Base-by-base conservation (phyloP, 2,329 filamentous ascomycete genomes). In the Chrysosporium queenslandicum region DNA sequence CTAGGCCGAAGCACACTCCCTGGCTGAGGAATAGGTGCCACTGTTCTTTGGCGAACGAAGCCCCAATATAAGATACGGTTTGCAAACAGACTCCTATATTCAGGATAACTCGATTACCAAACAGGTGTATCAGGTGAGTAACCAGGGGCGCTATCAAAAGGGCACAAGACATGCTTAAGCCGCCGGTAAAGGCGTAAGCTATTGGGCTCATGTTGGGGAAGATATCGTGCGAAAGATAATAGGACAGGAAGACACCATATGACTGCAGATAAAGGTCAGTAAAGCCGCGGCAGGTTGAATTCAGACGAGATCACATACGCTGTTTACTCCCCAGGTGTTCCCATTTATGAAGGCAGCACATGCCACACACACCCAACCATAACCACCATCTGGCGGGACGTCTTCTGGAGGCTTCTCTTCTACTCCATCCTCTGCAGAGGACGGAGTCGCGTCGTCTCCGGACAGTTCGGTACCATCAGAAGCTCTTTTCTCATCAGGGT, bases 251-350 rank as follows among this genome's bases (percentile, higher is more conserved):
- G 49, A 83, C 78, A 14, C 77, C 79, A 55, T 74, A 75, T 34
- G 70, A 67, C 68, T 71, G 45, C 16, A 36, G n/a, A 46, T 16
- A 30, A 9, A 8, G 46, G 30, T 34, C 0, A 32, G 34, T 7
- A 39, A 36, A n/a, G 59, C 27, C n/a, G 11, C 8, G 12, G 4
- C 30, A 18, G 12, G 20, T 25, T 7, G 21, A 27, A 27, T 30
- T 5, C 18, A 23, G n/a, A 14, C 2, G 23, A 27, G 16, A 5
- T 14, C 32, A 27, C 75, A 53, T 58, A 80, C 77, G 52, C 77
- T 80, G 64, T 87, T 88, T 55, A 88, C 70, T 6, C 85, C 85
- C 85, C 85, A 88, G 0, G 84, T 87, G 62, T 87, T 83, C 6
- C 76, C 79, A 62, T 85, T 86, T 53, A 85, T 76, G 56, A 79